These are phyloP conservation scores for Coleophoma cylindrospora DNA, from an alignment of 2,329 filamentous ascomycete species.

Conservation along the genomic window DNA sequence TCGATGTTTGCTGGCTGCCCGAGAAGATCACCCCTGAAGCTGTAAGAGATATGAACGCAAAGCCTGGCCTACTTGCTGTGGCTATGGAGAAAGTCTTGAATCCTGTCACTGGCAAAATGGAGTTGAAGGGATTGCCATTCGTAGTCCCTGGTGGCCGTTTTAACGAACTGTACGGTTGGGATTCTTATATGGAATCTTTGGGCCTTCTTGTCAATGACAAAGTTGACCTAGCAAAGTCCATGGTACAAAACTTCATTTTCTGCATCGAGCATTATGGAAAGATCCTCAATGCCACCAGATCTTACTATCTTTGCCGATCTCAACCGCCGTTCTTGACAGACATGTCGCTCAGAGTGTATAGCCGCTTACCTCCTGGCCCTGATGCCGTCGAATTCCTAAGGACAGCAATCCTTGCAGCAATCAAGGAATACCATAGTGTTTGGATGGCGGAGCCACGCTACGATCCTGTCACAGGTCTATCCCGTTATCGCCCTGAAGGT, in stretches of 20 bases:
- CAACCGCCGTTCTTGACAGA: constrained; percentile 97
- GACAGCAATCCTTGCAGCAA: constrained; percentile 77
- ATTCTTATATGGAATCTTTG: constrained; percentile 97
- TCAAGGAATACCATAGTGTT: constrained; percentile 57
- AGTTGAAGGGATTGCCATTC: constrained; percentile 78
- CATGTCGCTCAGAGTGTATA: constrained; percentile 92
- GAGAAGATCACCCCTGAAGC: constrained; percentile 75
- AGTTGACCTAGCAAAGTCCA: constrained; percentile 82
- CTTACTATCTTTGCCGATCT: constrained; percentile 90
- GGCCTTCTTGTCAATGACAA: constrained; percentile 83
- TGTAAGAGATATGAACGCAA: constrained; percentile 77
- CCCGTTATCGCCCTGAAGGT: constrained; percentile 46
- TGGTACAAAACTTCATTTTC: constrained; percentile 97
- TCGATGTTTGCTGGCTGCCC: constrained; percentile 80
- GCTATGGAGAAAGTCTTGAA: constrained; percentile 77
- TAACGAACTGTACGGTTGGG: constrained; percentile 98
- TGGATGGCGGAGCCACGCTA: constrained; percentile 35
- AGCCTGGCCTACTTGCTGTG: constrained; percentile 83
- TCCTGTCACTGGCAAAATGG: constrained; percentile 61
- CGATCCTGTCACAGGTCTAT: constrained; percentile 44
- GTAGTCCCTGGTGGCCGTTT: constrained; percentile 97
- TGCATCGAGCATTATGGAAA: constrained; percentile 98
- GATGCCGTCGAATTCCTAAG: constrained; percentile 76
- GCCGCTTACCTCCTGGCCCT: constrained; percentile 78
- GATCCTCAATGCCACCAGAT: constrained; percentile 93